Conservation (phyloP, 1,284 basidiomycete species). For the Trametes hirsuta region DNA sequence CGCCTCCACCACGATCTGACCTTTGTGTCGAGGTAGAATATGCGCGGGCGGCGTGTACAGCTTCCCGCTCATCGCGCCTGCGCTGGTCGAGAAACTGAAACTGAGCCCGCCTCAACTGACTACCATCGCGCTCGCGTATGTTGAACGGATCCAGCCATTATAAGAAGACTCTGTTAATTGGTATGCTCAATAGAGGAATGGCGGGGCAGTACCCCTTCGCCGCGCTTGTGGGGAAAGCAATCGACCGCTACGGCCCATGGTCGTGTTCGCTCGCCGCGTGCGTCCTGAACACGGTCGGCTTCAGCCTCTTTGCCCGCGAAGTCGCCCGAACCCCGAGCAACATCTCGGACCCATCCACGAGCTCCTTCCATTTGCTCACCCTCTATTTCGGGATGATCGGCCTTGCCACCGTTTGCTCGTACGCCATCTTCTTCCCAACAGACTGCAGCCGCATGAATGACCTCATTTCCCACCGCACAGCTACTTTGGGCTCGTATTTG, state of each 20-base stretch:
- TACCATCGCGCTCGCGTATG: conserved; percentile 69
- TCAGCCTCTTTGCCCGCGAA: conserved; percentile 62
- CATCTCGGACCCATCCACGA: conserved; percentile 40
- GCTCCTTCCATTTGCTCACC: conserved; percentile 56
- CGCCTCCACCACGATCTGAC: neutral
- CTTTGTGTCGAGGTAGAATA: conserved; percentile 44
- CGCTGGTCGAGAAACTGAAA: conserved; percentile 57
- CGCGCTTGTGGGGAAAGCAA: conserved; percentile 57
- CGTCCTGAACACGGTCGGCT: conserved; percentile 59
- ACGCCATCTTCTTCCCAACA: conserved; percentile 33
- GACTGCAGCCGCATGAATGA: neutral
- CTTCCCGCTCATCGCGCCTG: conserved; percentile 72
- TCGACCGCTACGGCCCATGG: conserved; percentile 64
- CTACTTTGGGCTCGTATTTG: conserved; percentile 75
- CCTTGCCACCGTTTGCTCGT: conserved; percentile 73
- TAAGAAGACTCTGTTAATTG: neutral
- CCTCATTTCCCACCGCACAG: conserved; percentile 38
- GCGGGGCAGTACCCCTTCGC: conserved; percentile 71
- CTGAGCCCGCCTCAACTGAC: conserved; percentile 76
- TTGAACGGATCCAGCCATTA: conserved; percentile 21
- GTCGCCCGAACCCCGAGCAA: conserved; percentile 48
- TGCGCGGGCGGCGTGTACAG: conserved; percentile 76
- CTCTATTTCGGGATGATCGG: conserved; percentile 65
- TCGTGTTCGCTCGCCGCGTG: conserved; percentile 66
- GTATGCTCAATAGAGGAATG: conserved; percentile 52